phyloP scores from a whole-genome alignment of 1,284 basidiomycete species.

The Mycosarcoma maydis region DNA sequence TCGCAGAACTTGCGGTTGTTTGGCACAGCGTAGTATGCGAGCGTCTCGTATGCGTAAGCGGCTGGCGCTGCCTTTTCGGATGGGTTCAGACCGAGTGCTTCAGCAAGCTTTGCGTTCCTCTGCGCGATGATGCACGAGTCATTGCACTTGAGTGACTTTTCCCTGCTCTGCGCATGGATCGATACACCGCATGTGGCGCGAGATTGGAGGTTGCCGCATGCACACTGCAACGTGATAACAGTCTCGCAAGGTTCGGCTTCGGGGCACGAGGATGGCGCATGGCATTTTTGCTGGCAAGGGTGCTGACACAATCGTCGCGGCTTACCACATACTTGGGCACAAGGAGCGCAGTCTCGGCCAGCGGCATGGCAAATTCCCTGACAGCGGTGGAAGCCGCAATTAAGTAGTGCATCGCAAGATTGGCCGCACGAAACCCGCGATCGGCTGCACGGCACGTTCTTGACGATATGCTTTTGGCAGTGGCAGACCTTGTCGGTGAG shows the following conservation, averaged over 20 bases:
- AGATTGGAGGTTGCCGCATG: conserved; percentile 61
- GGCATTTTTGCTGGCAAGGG: conserved; percentile 58
- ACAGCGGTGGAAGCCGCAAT: conserved; percentile 63
- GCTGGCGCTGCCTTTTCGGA: conserved; percentile 44
- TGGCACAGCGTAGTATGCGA: conserved; percentile 49
- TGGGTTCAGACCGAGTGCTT: conserved; percentile 61
- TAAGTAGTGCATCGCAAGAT: conserved; percentile 54
- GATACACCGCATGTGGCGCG: conserved; percentile 53
- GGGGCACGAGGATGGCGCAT: conserved; percentile 61
- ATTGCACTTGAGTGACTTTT: conserved; percentile 59
- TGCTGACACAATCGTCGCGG: conserved; percentile 60
- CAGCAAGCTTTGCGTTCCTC: conserved; percentile 64
- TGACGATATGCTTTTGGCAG: conserved; percentile 60
- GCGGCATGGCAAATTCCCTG: conserved; percentile 57
- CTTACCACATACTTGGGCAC: conserved; percentile 60
- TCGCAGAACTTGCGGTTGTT: conserved; percentile 54
- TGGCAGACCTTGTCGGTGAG: conserved; percentile 59
- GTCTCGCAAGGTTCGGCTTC: conserved; percentile 60
- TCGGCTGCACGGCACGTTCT: conserved; percentile 63
- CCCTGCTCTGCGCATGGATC: conserved; percentile 43
- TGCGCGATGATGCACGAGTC: conserved; percentile 62
- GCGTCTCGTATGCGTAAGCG: conserved; percentile 42
- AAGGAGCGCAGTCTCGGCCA: conserved; percentile 55
- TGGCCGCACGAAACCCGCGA: conserved; percentile 57
- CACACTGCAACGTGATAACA: conserved; percentile 57